Evolutionary conservation across 2,329 filamentous ascomycete species (phyloP), one percentile per base, ranked within the genome.

Genomic region (Cladorrhinum sp.): DNA sequence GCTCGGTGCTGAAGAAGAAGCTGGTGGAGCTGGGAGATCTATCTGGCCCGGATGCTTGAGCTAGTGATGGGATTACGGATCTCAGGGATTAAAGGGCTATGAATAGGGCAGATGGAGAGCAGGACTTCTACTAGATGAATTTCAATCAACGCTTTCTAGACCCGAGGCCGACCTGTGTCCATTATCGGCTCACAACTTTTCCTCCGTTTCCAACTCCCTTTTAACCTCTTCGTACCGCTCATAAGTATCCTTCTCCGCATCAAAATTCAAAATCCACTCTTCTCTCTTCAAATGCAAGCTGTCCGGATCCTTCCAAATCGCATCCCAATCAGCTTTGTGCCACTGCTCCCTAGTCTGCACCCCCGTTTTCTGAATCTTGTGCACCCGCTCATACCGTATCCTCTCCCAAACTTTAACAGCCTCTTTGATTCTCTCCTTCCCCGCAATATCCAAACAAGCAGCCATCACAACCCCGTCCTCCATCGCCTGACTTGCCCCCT

Each of bases 281-380:
- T 81, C 78, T 38, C 78, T 73, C 10, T 76, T 71, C 54, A 81
- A 67, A 57, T 79, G 74, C 64, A 81, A 73, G 20, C 72, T 74
- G 60, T 76, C 71, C 0, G 78, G 78, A 55, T 79, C 71, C 63
- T 75, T 72, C 66, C 75, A 76, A n/a, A 78, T 77, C 23, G 74
- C 74, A 27, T 71, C 72, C 73, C 78, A 82, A 67, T 80, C 77
- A 7, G 79, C 79, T 67, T 78, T 79, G 69, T 83, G 80, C 80
- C 79, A 82, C 68, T 77, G 77, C 63, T 81, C 77, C 29, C 78
- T 71, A 1, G 79, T 78, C 53, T 73, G 72, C 58, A 78, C 75
- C 4, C 79, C 79, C 20, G 76, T 80, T 63, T 78, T 77, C 71
- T 81, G 78, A 13, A 79, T 76, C 25, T 73, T 73, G 62, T 76